Evolutionary conservation across 306 rosid genomes (phyloP), one percentile per base, ranked within the genome.

Genomic region (Coriaria nepalensis): DNA sequence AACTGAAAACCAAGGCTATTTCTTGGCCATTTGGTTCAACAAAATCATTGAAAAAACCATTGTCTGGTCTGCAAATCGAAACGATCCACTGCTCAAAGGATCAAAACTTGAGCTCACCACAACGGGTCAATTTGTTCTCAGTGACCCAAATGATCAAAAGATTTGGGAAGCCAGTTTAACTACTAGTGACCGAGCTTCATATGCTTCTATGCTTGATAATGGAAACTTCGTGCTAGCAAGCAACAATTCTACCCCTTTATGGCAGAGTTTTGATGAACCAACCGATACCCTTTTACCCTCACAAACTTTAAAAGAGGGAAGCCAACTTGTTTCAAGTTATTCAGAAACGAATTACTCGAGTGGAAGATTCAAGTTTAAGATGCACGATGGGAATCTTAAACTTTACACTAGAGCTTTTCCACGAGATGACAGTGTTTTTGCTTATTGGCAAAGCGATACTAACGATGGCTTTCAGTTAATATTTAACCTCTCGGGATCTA

Each of bases 161-260:
- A 43, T 57, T 40, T 58, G 68, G 71, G 9, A 0, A 7, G 12
- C 71, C 13, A 0, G 0, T 0, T 33, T 51, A 6, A 6, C 44
- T 10, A 15, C 13, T 8, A 13, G 47, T 6, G 15, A 2, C n/a
- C n/a, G 29, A 6, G 77, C 72, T 47, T 60, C 66, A 13, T 33
- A 60, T 9, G 81, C 66, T 4, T 36, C 58, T 20, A 55, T 80
- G 68, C 86, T 70, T 35, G 78, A 80, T 50, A 57, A 11, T 0
- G 79, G 90, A 0, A 79, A 79, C 61, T 72, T 83, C 11, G 74
- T 77, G 43, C 46, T 83, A 45, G 56, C 40, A 2, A 35, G 50
- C 36, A 8, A 4, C 0, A n/a, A 15, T 9, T 57, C 73, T 0
- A 9, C 5, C 4, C 0, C 5, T 49, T 44, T 73, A n/a, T n/a